phyloP scores from a whole-genome alignment of 495 filamentous ascomycete genomes.

The Jackrogersella multiformis region DNA sequence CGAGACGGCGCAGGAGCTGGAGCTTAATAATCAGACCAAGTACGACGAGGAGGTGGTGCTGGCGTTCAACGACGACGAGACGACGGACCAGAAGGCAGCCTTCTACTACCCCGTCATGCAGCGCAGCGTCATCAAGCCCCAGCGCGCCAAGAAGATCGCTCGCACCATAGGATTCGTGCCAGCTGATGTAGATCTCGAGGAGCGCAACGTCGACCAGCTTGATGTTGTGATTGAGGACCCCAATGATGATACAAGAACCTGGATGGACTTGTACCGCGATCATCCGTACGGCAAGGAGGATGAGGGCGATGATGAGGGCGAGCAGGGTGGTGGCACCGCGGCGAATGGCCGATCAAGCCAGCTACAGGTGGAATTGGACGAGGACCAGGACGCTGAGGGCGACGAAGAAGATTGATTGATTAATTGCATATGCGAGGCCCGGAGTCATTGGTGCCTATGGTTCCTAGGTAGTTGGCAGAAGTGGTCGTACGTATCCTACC shows the following conservation, averaged over 20 bases:
- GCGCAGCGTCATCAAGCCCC: conserved; percentile 63
- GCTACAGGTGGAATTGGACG: conserved; percentile 45
- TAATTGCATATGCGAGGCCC: not conserved
- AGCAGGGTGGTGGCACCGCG: conserved; percentile 21
- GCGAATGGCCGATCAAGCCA: conserved; percentile 50
- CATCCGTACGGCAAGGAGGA: conserved; percentile 53
- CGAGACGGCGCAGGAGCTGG: conserved; percentile 76
- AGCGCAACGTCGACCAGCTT: conserved; percentile 54
- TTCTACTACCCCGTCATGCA: conserved; percentile 92
- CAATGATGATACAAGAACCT: conserved; percentile 49
- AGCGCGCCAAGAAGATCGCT: conserved; percentile 65
- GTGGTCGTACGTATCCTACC: not conserved
- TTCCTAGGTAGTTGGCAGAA: not conserved
- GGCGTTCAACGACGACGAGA: conserved; percentile 58
- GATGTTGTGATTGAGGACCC: conserved; percentile 56
- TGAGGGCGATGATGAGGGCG: conserved; percentile 20
- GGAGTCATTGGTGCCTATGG: too few relatives aligned
- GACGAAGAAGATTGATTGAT: conserved; percentile 36
- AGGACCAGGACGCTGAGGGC: conserved; percentile 50
- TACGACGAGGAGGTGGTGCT: conserved; percentile 65
- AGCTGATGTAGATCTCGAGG: conserved; percentile 49
- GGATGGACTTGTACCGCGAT: conserved; percentile 52
- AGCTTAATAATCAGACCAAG: conserved; percentile 71
- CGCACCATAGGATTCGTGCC: conserved; percentile 51
- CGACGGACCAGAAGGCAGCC: conserved; percentile 68